Percentiles rank a stretch among this genome's conserved stretches.
phyloP scores from a whole-genome alignment of 2,329 filamentous ascomycete genomes.

The Talaromyces sp. region DNA sequence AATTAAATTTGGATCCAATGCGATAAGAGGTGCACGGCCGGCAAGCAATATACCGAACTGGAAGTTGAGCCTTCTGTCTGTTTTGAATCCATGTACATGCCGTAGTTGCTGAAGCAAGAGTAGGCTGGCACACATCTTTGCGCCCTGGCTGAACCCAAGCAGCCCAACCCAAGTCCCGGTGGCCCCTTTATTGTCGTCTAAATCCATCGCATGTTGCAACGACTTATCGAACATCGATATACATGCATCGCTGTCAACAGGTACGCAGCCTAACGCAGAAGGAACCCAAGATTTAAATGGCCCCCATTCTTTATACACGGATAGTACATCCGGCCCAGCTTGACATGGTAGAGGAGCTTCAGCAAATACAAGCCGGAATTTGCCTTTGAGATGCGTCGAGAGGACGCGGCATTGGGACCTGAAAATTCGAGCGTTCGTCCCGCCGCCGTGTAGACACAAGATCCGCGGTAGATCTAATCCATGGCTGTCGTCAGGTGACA shows the following conservation, averaged over 20 bases:
- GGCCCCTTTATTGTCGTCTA: constrained; percentile 44
- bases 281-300: constrained; percentile 62
- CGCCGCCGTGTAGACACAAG: constrained; percentile 73
- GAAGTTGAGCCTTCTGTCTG: constrained; percentile 33
- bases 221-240: constrained; percentile 33
- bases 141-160: constrained; percentile 64
- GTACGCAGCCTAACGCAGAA: constrained; percentile 54
- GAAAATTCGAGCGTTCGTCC: constrained; percentile 66
- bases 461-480: constrained; percentile 50
- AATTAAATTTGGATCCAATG: constrained; percentile 16
- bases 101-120: constrained; percentile 55
- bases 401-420: constrained; percentile 59
- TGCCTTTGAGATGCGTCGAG: constrained; percentile 43
- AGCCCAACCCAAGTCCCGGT: constrained; percentile 55
- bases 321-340: constrained; percentile 56
- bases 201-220: constrained; percentile 36
- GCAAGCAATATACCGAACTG: constrained; percentile 59
- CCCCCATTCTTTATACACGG: constrained; percentile 60
- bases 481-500: not conserved
- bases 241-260: constrained; percentile 43
- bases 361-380: constrained; percentile 67
- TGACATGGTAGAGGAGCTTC: constrained; percentile 61
- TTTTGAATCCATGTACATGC: constrained; percentile 19
- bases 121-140: constrained; percentile 55
- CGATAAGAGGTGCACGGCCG: constrained; percentile 54